These are phyloP conservation scores for Talaromyces thailandensis DNA, from an alignment of 495 filamentous ascomycete species.

Conservation along the genomic window DNA sequence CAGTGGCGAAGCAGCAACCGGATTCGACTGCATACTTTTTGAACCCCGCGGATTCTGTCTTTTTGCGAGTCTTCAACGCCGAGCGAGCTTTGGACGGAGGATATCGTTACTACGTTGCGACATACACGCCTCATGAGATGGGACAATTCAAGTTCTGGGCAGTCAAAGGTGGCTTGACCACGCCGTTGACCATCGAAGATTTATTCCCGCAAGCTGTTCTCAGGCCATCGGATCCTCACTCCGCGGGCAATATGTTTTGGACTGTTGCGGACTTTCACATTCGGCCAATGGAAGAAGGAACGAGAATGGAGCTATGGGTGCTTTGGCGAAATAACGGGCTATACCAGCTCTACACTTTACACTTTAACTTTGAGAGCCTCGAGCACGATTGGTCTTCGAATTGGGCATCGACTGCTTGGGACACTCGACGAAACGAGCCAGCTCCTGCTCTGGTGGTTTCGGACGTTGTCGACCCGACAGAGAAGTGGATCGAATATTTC, in stretches of 20 bases:
- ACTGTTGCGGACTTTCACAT: conserved; percentile 78
- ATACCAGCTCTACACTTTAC: conserved; percentile 61
- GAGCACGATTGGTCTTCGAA: conserved; percentile 51
- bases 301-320: conserved; percentile 65
- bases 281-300: conserved; percentile 40
- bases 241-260: conserved; percentile 71
- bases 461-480: conserved; percentile 49
- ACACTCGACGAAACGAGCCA: conserved; percentile 45
- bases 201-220: conserved; percentile 53
- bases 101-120: conserved; percentile 65
- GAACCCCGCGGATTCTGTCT: conserved; percentile 59
- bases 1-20: conserved; percentile 39
- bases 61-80: conserved; percentile 63
- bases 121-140: conserved; percentile 77
- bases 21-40: conserved; percentile 62
- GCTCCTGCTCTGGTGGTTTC: conserved; percentile 46
- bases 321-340: conserved; percentile 79
- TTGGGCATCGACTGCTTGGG: conserved; percentile 65
- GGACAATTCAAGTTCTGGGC: conserved; percentile 96
- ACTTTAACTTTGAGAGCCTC: conserved; percentile 44
- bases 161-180: conserved; percentile 53
- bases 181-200: conserved; percentile 58
- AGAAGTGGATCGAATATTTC: conserved; percentile 51
- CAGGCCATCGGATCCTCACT: conserved; percentile 57
- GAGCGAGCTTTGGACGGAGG: conserved; percentile 41